Percentiles rank a stretch among this genome's conserved stretches.
Conservation (phyloP, 768 basidiomycete species). For the Kwoniella sp. region DNA sequence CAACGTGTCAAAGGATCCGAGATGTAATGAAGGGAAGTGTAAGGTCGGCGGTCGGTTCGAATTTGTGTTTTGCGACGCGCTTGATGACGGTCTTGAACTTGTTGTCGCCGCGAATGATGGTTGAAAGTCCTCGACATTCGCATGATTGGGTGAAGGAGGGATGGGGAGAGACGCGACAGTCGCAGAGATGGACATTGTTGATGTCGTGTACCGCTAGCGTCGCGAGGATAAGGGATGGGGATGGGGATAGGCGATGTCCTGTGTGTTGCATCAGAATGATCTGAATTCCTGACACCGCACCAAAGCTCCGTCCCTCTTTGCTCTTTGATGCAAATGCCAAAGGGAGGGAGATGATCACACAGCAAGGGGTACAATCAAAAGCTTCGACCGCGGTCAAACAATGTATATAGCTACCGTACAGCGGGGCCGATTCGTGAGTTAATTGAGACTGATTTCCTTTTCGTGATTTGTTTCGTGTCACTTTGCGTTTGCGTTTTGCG, state of each 20-base stretch:
- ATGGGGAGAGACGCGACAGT: neutral
- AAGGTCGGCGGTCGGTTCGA: slow-evolving; percentile 34
- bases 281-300: neutral
- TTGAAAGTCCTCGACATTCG: neutral
- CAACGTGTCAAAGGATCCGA: slow-evolving; percentile 39
- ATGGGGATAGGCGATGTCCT: neutral
- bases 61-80: neutral
- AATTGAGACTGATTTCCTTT: neutral
- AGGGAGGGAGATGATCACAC: neutral
- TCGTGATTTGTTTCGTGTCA: slow-evolving; percentile 3
- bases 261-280: neutral
- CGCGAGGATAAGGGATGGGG: too few relatives aligned
- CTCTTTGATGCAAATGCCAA: neutral
- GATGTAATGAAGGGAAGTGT: slow-evolving; percentile 39
- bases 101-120: neutral
- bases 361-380: neutral
- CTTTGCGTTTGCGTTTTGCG: neutral
- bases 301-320: neutral
- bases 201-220: neutral
- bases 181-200: slow-evolving; percentile 6
- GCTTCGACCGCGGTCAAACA: too few relatives aligned
- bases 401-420: neutral
- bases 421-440: neutral
- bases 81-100: slow-evolving; percentile 7
- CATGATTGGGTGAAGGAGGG: slow-evolving; percentile 5